Conservation (phyloP, 2,329 filamentous ascomycete species). For the Fusarium nodosum region DNA sequence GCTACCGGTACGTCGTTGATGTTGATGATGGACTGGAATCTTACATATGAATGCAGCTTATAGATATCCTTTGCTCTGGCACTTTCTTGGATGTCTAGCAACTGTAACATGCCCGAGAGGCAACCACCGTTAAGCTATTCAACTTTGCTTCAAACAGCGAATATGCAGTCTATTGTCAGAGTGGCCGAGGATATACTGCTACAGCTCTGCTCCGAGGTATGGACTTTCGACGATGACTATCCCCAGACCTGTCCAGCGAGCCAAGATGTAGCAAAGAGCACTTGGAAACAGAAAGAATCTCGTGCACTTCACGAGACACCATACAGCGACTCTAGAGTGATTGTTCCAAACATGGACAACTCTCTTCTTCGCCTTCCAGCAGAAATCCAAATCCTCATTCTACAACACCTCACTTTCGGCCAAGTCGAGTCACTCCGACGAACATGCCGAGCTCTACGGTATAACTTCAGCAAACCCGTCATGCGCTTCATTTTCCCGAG, state of each 20-base stretch:
- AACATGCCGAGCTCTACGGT: slow-evolving; percentile 57
- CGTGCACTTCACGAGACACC: background rate
- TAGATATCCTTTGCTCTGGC: background rate
- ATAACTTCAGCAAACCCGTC: slow-evolving; percentile 53
- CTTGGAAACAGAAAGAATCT: background rate
- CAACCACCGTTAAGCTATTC: background rate
- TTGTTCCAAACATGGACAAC: slow-evolving; percentile 1
- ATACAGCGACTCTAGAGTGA: accelerated
- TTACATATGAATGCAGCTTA: slow-evolving; percentile 1
- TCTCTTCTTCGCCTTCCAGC: slow-evolving; percentile 56
- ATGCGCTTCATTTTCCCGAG: slow-evolving; percentile 56
- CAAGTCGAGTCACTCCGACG: slow-evolving; percentile 60
- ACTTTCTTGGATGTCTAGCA: background rate
- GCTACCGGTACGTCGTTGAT: background rate
- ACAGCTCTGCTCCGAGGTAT: slow-evolving; percentile 1
- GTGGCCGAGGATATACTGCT: background rate
- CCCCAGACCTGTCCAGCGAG: background rate
- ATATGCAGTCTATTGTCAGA: slow-evolving; percentile 3
- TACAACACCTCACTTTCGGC: slow-evolving; percentile 58
- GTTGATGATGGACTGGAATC: background rate
- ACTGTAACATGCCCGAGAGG: background rate
- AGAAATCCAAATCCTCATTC: slow-evolving; percentile 59
- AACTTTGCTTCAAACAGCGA: background rate
- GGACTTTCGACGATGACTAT: slow-evolving; percentile 6
- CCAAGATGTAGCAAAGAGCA: background rate